A percentile compares a stretch with the other conserved stretches of the same genome.
Conservation (phyloP, 768 basidiomycete genomes). For the Mrakia blollopis region DNA sequence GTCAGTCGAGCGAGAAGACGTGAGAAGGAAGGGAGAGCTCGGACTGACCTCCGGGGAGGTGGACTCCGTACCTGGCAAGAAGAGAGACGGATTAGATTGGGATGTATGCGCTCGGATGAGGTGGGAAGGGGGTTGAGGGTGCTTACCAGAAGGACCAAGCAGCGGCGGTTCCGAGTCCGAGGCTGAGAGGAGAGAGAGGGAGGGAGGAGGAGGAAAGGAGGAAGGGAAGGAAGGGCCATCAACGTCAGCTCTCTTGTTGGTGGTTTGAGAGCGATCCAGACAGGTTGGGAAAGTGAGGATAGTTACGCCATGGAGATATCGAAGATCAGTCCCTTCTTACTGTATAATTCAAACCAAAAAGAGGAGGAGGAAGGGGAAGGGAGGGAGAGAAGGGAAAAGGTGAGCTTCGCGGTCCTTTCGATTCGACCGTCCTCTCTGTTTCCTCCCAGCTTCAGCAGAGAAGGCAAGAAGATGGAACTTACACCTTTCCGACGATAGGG, state of each 20-base stretch:
- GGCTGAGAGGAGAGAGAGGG: slow-evolving; percentile 30
- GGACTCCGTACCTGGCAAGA: slow-evolving; percentile 67
- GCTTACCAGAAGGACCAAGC: slow-evolving; percentile 83
- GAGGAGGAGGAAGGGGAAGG: not conserved
- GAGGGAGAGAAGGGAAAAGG: not conserved
- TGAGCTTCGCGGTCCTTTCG: not conserved
- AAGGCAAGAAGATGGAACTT: not conserved
- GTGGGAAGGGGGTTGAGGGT: not conserved
- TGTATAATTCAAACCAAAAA: slow-evolving; percentile 45
- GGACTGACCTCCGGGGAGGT: slow-evolving; percentile 68
- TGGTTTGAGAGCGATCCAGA: not conserved
- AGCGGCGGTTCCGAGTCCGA: slow-evolving; percentile 69
- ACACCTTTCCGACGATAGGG: slow-evolving; percentile 13
- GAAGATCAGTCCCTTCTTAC: slow-evolving; percentile 82
- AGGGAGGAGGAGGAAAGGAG: not conserved
- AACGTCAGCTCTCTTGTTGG: not conserved
- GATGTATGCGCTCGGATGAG: not conserved
- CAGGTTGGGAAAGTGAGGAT: not conserved
- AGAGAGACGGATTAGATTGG: slow-evolving; percentile 1
- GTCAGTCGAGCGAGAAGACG: slow-evolving; percentile 1
- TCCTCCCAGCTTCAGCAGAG: too few relatives aligned
- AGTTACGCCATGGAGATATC: slow-evolving; percentile 60
- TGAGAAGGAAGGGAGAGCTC: not conserved
- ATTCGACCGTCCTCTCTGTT: not conserved
- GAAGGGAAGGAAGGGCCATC: not conserved